Percentiles rank a stretch among this genome's conserved stretches.
Evolutionary conservation across 2,329 filamentous ascomycete genomes (phyloP).

Genomic region (Alternaria triticimaculans): DNA sequence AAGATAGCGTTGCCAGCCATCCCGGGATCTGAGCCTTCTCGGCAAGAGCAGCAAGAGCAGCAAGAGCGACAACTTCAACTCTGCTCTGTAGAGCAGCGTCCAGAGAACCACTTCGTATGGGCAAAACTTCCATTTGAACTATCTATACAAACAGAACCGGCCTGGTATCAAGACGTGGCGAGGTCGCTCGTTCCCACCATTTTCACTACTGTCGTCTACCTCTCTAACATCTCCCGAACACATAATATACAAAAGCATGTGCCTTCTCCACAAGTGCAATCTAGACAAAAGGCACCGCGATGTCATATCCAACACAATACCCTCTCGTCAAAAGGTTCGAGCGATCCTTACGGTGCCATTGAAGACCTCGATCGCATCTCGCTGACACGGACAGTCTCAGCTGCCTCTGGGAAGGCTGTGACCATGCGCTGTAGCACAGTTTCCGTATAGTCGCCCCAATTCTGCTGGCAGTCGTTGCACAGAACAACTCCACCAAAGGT

Average conservation of each 20-base stretch:
- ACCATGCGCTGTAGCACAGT: conserved; percentile 4
- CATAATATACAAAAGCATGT: no score
- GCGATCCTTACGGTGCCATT: background rate
- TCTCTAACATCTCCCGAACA: no score
- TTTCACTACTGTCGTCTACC: no score
- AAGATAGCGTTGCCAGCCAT: no score
- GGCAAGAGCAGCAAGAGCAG: no score
- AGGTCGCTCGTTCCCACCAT: background rate
- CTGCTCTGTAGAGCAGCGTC: no score
- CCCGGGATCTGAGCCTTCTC: no score
- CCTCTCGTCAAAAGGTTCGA: background rate
- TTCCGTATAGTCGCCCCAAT: background rate
- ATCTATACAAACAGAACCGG: background rate
- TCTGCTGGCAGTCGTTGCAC: background rate
- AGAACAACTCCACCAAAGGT: background rate
- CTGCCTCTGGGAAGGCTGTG: background rate
- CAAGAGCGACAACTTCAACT: no score
- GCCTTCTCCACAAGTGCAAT: no score
- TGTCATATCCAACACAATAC: background rate
- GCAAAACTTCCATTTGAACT: background rate
- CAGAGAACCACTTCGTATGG: no score
- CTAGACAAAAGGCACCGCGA: no score
- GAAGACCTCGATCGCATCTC: background rate
- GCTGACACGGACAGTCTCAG: background rate
- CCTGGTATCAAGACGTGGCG: background rate